Conservation (phyloP, 768 basidiomycete genomes). For the Rossbeevera mucosa region DNA sequence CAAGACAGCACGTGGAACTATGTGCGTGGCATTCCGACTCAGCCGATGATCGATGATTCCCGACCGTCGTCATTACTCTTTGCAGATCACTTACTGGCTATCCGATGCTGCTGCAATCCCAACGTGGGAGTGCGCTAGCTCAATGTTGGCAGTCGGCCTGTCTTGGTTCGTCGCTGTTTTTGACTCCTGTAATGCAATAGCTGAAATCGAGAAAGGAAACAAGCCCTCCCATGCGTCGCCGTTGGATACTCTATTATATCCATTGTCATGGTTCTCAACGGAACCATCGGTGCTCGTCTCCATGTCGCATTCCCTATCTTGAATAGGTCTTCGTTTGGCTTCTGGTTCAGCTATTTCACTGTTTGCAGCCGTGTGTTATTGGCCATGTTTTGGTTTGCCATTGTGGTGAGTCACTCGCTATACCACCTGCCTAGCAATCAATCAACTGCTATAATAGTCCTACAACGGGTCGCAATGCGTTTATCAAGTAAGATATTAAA, state of each 20-base stretch:
- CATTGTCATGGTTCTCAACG: constrained; percentile 72
- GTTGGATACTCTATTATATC: constrained; percentile 71
- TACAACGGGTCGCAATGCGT: constrained; percentile 66
- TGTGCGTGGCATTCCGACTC: constrained; percentile 52
- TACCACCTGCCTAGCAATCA: background rate
- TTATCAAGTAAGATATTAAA: constrained; percentile 43
- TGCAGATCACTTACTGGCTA: constrained; percentile 24
- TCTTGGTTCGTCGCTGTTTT: constrained; percentile 48
- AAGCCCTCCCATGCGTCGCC: constrained; percentile 66
- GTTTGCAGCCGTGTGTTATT: constrained; percentile 74
- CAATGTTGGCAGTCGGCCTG: constrained; percentile 72
- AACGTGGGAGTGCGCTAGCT: constrained; percentile 47
- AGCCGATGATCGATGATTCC: too few species aligned
- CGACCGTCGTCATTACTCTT: background rate
- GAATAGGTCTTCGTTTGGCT: constrained; percentile 82
- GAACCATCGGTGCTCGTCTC: constrained; percentile 73
- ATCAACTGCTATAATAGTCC: constrained; percentile 31
- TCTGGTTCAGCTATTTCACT: constrained; percentile 86
- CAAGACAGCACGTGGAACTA: constrained; percentile 51
- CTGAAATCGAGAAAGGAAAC: constrained; percentile 42
- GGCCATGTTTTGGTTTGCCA: constrained; percentile 80
- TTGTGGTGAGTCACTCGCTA: constrained; percentile 43
- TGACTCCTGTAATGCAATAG: background rate
- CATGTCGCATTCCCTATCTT: constrained; percentile 74
- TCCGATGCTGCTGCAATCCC: constrained; percentile 25